Conservation (phyloP, 179 eudicot species). For the Dionaea muscipula region DNA sequence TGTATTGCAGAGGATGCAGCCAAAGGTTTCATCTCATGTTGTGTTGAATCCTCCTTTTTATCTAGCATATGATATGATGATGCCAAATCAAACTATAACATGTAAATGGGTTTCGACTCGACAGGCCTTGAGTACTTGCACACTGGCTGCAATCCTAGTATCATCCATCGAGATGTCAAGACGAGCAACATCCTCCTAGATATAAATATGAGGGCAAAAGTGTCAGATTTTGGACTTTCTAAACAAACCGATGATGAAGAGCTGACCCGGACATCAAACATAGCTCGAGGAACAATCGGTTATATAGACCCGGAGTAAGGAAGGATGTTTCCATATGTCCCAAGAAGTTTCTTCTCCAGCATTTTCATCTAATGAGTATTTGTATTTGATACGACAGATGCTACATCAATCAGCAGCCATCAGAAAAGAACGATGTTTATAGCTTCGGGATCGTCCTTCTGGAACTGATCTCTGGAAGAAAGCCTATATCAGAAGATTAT, state of each 20-base stretch:
- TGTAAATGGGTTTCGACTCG: slow-evolving; percentile 4
- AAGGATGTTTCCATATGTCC: slow-evolving; percentile 3
- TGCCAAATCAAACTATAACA: not conserved
- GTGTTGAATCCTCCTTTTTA: not conserved
- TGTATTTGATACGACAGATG: slow-evolving; percentile 32
- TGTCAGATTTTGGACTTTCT: slow-evolving; percentile 92
- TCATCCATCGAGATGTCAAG: slow-evolving; percentile 91
- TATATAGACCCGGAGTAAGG: slow-evolving; percentile 94
- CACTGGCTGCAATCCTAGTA: slow-evolving; percentile 92
- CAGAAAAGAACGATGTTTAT: slow-evolving; percentile 85
- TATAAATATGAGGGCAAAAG: slow-evolving; percentile 93
- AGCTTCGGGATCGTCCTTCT: slow-evolving; percentile 89
- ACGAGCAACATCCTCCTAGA: slow-evolving; percentile 96
- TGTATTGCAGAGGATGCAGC: slow-evolving; percentile 93
- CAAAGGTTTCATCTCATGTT: slow-evolving; percentile 53
- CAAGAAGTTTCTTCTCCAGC: not conserved
- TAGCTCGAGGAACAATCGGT: slow-evolving; percentile 88
- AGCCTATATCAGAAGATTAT: slow-evolving; percentile 72
- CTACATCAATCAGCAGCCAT: slow-evolving; percentile 73
- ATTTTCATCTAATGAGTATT: not conserved
- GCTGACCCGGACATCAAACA: slow-evolving; percentile 75
- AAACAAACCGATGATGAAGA: slow-evolving; percentile 88
- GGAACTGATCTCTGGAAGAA: slow-evolving; percentile 88
- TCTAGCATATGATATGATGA: not conserved
- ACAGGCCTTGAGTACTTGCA: slow-evolving; percentile 92